Evolutionary conservation across 1,284 basidiomycete species (phyloP).

Genomic region (Leccinum subrobustum): DNA sequence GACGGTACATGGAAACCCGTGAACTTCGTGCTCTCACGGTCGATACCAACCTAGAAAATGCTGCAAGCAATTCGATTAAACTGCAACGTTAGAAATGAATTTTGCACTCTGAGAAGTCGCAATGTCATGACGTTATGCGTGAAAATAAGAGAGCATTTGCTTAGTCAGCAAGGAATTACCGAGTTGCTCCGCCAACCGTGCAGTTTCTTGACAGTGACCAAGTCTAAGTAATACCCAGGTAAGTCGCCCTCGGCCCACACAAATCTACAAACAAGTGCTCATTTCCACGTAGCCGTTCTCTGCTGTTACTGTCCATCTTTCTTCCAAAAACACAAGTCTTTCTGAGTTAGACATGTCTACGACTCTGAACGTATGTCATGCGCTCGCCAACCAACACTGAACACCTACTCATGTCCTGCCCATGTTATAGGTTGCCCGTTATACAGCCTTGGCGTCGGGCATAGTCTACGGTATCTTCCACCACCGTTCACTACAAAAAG

Average conservation of each 20-base stretch:
- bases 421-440: constrained; percentile 82
- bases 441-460: constrained; percentile 88
- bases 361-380: constrained; percentile 56
- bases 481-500: constrained; percentile 85
- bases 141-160: constrained; percentile 1
- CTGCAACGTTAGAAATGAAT: neutral
- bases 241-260: neutral
- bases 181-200: constrained; percentile 28
- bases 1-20: neutral
- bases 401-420: constrained; percentile 17
- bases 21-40: too few species aligned
- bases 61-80: neutral
- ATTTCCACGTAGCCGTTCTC: constrained; percentile 13
- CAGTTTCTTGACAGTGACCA: constrained; percentile 18
- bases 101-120: too few species aligned
- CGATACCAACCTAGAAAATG: neutral
- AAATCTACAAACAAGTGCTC: neutral
- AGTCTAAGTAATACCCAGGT: constrained; percentile 12
- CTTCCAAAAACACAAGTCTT: constrained; percentile 12
- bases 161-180: constrained; percentile 33
- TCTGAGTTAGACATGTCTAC: constrained; percentile 49
- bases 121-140: too few species aligned
- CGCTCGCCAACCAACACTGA: neutral
- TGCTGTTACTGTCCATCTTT: constrained; percentile 20
- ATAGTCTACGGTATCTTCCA: constrained; percentile 93